Percentiles rank a stretch among this genome's conserved stretches.
phyloP scores from a whole-genome alignment of 177 flowering plant genomes.

The Vitis hybrid region DNA sequence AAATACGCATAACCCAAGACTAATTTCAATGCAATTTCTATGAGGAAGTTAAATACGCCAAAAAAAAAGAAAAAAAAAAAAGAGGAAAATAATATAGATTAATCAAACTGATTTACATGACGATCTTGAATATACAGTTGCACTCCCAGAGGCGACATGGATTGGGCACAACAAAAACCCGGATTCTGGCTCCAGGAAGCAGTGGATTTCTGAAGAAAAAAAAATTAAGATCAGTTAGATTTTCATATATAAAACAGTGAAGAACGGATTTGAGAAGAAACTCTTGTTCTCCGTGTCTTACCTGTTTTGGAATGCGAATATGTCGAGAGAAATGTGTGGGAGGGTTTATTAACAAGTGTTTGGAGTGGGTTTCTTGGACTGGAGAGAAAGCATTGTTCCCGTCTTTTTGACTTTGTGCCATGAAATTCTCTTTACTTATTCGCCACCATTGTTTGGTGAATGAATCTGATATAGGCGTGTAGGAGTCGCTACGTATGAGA shows the following conservation, averaged over 20 bases:
- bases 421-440: conserved; percentile 23
- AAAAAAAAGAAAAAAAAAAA: no score
- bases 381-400: conserved; percentile 14
- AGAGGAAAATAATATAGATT: no score
- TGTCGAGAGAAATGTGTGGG: neutral
- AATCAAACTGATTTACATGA: conserved; percentile 35
- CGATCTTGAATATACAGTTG: conserved; percentile 39
- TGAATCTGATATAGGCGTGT: conserved; percentile 13
- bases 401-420: neutral
- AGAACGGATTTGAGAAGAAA: no score
- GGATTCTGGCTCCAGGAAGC: no score
- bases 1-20: no score
- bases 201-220: neutral
- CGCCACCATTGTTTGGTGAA: conserved; percentile 30
- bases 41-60: no score
- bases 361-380: conserved; percentile 22
- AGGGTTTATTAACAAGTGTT: neutral
- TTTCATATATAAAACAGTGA: neutral
- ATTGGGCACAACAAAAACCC: neutral
- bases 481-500: conserved; percentile 4
- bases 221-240: neutral
- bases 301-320: no score
- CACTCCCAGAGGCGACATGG: conserved; percentile 49
- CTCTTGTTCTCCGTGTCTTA: neutral
- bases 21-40: no score